Conservation (phyloP, 2,329 filamentous ascomycete species). For the Fusarium paranaense region DNA sequence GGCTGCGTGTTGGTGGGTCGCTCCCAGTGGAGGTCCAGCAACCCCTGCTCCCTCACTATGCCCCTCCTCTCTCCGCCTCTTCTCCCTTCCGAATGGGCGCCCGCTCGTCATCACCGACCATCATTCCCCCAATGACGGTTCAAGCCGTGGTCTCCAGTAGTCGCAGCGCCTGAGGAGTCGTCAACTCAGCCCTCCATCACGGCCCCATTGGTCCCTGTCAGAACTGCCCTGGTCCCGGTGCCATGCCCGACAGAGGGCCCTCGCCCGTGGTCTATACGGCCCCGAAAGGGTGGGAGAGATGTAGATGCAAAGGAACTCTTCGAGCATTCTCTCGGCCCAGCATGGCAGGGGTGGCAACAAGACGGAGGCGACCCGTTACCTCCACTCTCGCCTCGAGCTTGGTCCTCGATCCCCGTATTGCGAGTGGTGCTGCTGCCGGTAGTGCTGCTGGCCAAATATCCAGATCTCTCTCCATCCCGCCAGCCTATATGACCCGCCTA, state of each 20-base stretch:
- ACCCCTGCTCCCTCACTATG: slow-evolving; percentile 28
- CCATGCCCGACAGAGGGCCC: slow-evolving; percentile 33
- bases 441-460: slow-evolving; percentile 30
- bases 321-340: slow-evolving; percentile 20
- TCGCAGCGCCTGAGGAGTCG: slow-evolving; percentile 32
- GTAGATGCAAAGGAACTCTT: slow-evolving; percentile 38
- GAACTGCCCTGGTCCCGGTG: slow-evolving; percentile 36
- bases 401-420: slow-evolving; percentile 29
- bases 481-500: slow-evolving; percentile 47
- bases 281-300: slow-evolving; percentile 42
- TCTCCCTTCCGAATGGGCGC: slow-evolving; percentile 34
- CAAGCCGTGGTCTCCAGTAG: slow-evolving; percentile 32
- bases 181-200: slow-evolving; percentile 28
- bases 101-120: slow-evolving; percentile 40
- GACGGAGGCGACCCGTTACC: slow-evolving; percentile 23
- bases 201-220: slow-evolving; percentile 40
- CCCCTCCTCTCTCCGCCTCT: slow-evolving; percentile 27
- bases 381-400: slow-evolving; percentile 36
- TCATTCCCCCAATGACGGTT: slow-evolving; percentile 38
- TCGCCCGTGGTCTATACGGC: slow-evolving; percentile 22
- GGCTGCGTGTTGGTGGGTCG: slow-evolving; percentile 34
- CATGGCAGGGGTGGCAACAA: slow-evolving; percentile 33
- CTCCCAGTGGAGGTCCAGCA: slow-evolving; percentile 20
- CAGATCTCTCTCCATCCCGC: slow-evolving; percentile 33
- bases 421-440: slow-evolving; percentile 25